These are phyloP conservation scores for Coemansia sp. DNA, from an alignment of 192 early-diverging fungal species.

Conservation along the genomic window DNA sequence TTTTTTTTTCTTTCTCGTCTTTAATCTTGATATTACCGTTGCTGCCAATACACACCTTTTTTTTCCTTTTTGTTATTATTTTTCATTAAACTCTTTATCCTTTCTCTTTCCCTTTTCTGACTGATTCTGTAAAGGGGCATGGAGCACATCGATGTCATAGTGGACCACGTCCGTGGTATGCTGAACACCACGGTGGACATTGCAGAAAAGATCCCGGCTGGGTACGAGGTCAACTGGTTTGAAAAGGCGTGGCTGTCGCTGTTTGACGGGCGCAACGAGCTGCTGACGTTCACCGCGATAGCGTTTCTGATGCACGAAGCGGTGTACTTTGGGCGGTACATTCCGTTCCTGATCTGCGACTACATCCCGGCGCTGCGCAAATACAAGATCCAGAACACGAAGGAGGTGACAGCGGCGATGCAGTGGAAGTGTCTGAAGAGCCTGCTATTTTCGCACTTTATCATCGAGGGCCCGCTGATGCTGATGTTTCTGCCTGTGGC, in stretches of 20 bases:
- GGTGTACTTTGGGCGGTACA: slow-evolving; percentile 87
- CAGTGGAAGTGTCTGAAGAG: slow-evolving; percentile 71
- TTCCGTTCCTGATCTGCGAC: slow-evolving; percentile 85
- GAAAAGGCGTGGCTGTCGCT: slow-evolving; percentile 64
- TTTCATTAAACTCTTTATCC: not conserved
- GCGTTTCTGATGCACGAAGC: slow-evolving; percentile 86
- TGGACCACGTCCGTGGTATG: slow-evolving; percentile 34
- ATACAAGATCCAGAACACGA: slow-evolving; percentile 84
- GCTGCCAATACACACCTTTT: too few species aligned
- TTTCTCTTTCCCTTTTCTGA: not conserved
- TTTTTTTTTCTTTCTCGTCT: too few species aligned
- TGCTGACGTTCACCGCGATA: slow-evolving; percentile 67
- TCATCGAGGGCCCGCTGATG: slow-evolving; percentile 86
- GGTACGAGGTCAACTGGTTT: slow-evolving; percentile 41
- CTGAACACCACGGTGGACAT: slow-evolving; percentile 37
- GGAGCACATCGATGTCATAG: slow-evolving; percentile 18
- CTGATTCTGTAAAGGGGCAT: slow-evolving; percentile 7
- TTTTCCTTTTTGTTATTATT: not conserved
- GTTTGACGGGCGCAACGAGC: slow-evolving; percentile 69
- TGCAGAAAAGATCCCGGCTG: slow-evolving; percentile 25
- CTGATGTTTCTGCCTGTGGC: slow-evolving; percentile 82
- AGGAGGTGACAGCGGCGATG: slow-evolving; percentile 61
- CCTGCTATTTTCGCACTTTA: slow-evolving; percentile 74
- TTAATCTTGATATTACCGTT: too few species aligned
- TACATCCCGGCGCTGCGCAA: slow-evolving; percentile 79